These are phyloP conservation scores for Selaginella tamariscina DNA, from an alignment of 75 land plant species.

Conservation along the genomic window DNA sequence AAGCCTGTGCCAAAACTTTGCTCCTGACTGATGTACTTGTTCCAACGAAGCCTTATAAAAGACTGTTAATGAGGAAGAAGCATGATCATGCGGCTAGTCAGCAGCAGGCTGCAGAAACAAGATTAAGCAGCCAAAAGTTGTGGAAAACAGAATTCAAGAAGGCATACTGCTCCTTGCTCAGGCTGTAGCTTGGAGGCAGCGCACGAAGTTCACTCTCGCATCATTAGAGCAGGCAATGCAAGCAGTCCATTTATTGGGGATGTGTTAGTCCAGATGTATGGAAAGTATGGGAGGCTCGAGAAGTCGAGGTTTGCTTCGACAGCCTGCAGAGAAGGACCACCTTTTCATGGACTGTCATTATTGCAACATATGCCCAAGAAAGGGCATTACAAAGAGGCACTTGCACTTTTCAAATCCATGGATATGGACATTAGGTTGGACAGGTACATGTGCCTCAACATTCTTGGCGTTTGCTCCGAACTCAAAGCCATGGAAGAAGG, in stretches of 20 bases:
- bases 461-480: background rate
- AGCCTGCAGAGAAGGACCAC: background rate
- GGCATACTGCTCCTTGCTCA: background rate
- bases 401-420: background rate
- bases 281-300: background rate
- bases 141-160: background rate
- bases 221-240: background rate
- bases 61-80: background rate
- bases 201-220: background rate
- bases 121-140: too few species aligned
- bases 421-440: background rate
- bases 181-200: background rate
- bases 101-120: too few species aligned
- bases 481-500: background rate
- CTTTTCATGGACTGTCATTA: background rate
- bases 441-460: background rate
- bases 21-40: background rate
- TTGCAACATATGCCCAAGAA: background rate
- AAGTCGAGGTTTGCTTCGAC: background rate
- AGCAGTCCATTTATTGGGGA: background rate
- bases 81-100: too few species aligned
- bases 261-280: constrained; percentile 4
- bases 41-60: background rate
- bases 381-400: background rate
- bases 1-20: background rate